A percentile compares a stretch with the other conserved stretches of the same genome.
phyloP scores from a whole-genome alignment of 805 yeast genomes.

The Cyberlindnera maclurae region DNA sequence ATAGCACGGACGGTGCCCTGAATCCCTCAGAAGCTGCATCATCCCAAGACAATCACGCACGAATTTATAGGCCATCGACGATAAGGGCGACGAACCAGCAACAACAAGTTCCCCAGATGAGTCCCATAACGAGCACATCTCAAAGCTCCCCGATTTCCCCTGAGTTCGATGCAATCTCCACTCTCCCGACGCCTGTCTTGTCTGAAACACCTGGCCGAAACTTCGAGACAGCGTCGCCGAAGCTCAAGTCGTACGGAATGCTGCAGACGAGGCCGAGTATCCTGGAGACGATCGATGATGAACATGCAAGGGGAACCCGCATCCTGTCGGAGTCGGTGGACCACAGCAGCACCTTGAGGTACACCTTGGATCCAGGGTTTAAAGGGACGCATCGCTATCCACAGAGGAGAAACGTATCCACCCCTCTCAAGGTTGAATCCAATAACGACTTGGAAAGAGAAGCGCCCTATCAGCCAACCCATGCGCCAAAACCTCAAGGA shows the following conservation, averaged over 20 bases:
- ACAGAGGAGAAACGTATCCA: conserved; percentile 16
- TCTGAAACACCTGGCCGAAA: conserved; percentile 5
- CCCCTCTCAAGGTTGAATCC: conserved; percentile 6
- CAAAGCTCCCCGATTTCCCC: conserved; percentile 21
- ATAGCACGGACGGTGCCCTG: no score
- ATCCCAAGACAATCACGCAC: no score
- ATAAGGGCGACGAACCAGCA: no score
- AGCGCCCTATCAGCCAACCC: neutral
- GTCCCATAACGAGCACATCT: no score
- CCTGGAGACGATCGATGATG: neutral
- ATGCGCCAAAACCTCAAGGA: no score
- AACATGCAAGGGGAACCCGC: conserved; percentile 13
- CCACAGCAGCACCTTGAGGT: conserved; percentile 4
- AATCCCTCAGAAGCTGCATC: no score
- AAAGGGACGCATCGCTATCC: conserved; percentile 7
- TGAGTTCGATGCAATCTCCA: conserved; percentile 31
- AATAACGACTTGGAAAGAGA: conserved; percentile 10
- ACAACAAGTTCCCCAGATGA: no score
- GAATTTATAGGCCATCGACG: no score
- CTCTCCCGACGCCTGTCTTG: conserved; percentile 40
- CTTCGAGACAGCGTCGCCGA: neutral
- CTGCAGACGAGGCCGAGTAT: conserved; percentile 11
- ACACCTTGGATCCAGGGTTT: conserved; percentile 1
- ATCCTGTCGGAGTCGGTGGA: conserved; percentile 34
- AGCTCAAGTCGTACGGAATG: conserved; percentile 14